phyloP scores from a whole-genome alignment of 1,139 yeast genomes.

The Debaryomycetaceae sp. region DNA sequence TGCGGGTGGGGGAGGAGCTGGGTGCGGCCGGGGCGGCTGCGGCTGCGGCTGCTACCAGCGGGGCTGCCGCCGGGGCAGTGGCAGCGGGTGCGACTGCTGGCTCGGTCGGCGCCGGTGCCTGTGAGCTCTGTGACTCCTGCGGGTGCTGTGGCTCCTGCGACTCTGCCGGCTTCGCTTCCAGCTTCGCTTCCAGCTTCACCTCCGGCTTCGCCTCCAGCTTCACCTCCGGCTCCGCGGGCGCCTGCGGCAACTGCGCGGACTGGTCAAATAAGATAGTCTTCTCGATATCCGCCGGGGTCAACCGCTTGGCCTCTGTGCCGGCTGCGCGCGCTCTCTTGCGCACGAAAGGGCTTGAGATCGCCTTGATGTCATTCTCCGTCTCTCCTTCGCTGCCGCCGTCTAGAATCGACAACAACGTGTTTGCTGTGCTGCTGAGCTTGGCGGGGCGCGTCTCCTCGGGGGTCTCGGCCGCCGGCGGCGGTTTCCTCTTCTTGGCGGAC shows the following conservation, averaged over 20 bases:
- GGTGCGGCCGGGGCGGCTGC: slow-evolving; percentile 3
- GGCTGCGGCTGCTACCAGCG: slow-evolving; percentile 1
- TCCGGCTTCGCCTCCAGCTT: slow-evolving; percentile 8
- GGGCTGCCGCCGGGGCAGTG: neutral
- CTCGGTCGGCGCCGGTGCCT: neutral
- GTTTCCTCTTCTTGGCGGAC: slow-evolving; percentile 14
- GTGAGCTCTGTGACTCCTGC: neutral
- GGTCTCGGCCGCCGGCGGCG: neutral
- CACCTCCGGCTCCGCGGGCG: slow-evolving; percentile 1
- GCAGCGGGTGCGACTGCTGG: neutral
- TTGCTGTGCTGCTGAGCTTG: slow-evolving; percentile 58
- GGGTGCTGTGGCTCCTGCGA: neutral
- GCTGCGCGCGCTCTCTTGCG: slow-evolving; percentile 11
- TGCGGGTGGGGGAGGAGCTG: slow-evolving; percentile 9
- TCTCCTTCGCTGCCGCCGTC: slow-evolving; percentile 42
- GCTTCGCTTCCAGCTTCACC: slow-evolving; percentile 12
- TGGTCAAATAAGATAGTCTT: slow-evolving; percentile 34
- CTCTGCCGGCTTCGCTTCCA: slow-evolving; percentile 8
- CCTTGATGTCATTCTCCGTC: slow-evolving; percentile 17
- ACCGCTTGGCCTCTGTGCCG: slow-evolving; percentile 5
- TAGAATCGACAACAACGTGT: slow-evolving; percentile 57
- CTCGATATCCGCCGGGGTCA: slow-evolving; percentile 35
- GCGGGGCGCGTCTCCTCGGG: neutral
- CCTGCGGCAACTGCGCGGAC: slow-evolving; percentile 22
- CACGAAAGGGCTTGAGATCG: slow-evolving; percentile 53